Evolutionary conservation across 805 yeast species (phyloP).

Genomic region (Debaryomyces castellii): DNA sequence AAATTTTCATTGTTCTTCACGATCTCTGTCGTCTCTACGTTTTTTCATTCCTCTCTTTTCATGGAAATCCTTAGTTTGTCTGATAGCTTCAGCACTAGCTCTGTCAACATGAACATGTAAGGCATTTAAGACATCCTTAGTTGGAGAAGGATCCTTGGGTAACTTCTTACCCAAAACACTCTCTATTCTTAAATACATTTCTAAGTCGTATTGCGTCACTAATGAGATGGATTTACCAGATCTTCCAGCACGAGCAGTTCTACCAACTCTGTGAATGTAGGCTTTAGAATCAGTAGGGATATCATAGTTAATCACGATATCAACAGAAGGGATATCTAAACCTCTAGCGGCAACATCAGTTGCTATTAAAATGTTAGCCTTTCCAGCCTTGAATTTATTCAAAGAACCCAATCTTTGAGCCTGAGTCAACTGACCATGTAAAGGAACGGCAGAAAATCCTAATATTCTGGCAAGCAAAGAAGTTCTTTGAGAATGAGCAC

Average conservation of each 20-base stretch:
- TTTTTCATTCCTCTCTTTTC: slow-evolving; percentile 21
- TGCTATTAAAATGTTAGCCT: slow-evolving; percentile 67
- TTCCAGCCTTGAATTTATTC: slow-evolving; percentile 75
- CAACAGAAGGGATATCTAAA: slow-evolving; percentile 79
- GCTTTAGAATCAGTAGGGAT: slow-evolving; percentile 84
- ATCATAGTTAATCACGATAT: slow-evolving; percentile 73
- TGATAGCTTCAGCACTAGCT: slow-evolving; percentile 87
- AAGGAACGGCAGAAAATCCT: slow-evolving; percentile 87
- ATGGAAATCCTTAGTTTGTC: slow-evolving; percentile 69
- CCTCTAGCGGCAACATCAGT: slow-evolving; percentile 92
- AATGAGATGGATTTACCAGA: slow-evolving; percentile 84
- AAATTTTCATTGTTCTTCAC: slow-evolving; percentile 26
- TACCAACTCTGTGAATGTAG: slow-evolving; percentile 85
- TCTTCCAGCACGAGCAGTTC: slow-evolving; percentile 94
- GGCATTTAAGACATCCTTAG: slow-evolving; percentile 72
- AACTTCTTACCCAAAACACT: slow-evolving; percentile 79
- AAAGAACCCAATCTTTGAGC: slow-evolving; percentile 81
- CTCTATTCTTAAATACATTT: slow-evolving; percentile 84
- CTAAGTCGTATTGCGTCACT: slow-evolving; percentile 94
- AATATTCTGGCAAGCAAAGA: slow-evolving; percentile 76
- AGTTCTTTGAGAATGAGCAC: slow-evolving; percentile 91
- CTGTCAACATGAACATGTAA: slow-evolving; percentile 86
- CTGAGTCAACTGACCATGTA: slow-evolving; percentile 90
- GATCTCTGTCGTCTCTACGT: slow-evolving; percentile 33
- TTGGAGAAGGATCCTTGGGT: slow-evolving; percentile 75